Conservation (phyloP, 1,284 basidiomycete genomes). For the Ceratorhiza oryzae-sativae region DNA sequence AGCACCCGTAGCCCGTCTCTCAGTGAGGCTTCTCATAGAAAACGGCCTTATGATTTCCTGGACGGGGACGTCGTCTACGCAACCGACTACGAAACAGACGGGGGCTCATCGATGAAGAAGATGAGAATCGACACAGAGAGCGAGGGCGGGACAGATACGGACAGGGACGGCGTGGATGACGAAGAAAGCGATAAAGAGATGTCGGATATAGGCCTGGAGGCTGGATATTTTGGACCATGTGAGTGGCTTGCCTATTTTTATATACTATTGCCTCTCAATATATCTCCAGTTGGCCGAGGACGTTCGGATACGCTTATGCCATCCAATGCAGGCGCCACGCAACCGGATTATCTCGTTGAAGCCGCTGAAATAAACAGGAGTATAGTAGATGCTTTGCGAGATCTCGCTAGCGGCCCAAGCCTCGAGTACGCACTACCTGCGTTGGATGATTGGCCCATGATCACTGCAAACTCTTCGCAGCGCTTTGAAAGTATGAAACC, state of each 20-base stretch:
- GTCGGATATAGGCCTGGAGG: neutral
- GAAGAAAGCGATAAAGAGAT: constrained; percentile 9
- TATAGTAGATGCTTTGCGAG: neutral
- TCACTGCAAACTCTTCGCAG: constrained; percentile 2
- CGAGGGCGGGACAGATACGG: neutral
- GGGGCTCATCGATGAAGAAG: neutral
- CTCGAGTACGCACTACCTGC: constrained; percentile 25
- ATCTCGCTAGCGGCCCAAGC: neutral
- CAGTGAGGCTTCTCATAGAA: neutral
- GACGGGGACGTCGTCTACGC: neutral
- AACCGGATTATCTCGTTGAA: neutral
- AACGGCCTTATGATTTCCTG: constrained; percentile 1
- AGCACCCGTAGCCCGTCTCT: neutral
- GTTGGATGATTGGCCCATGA: constrained; percentile 1
- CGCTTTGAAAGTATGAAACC: constrained; percentile 11
- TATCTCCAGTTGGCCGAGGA: neutral
- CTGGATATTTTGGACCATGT: neutral
- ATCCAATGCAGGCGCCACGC: neutral
- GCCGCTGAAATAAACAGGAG: neutral
- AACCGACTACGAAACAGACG: constrained; percentile 7
- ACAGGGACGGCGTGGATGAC: neutral
- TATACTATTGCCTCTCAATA: neutral
- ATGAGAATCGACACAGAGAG: constrained; percentile 5
- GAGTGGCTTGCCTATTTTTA: neutral
- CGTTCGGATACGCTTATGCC: constrained; percentile 17